phyloP scores from a whole-genome alignment of 257 asterid species.

The Nicotiana tomentosiformis region DNA sequence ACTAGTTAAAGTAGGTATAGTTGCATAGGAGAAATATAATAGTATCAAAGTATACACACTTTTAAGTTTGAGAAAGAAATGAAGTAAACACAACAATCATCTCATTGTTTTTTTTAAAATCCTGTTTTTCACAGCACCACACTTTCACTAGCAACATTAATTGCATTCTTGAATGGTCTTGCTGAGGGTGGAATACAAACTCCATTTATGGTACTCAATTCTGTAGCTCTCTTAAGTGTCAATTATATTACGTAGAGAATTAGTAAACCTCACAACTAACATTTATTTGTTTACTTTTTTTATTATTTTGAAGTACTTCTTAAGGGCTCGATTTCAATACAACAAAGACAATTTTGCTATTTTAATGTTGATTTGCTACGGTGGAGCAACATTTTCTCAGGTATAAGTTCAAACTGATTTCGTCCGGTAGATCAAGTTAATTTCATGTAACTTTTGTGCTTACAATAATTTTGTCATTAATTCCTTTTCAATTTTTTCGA shows the following conservation, averaged over 20 bases:
- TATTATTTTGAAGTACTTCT: slow-evolving; percentile 42
- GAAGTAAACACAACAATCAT: background rate
- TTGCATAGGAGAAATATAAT: background rate
- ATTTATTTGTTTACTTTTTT: background rate
- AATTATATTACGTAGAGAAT: background rate
- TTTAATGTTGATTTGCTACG: slow-evolving; percentile 45
- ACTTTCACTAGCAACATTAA: slow-evolving; percentile 40
- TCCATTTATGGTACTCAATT: background rate
- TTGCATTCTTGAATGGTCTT: slow-evolving; percentile 56
- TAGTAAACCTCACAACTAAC: background rate
- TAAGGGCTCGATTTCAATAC: slow-evolving; percentile 59
- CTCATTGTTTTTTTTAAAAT: too few species aligned
- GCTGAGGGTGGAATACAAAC: slow-evolving; percentile 27
- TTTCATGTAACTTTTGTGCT: background rate
- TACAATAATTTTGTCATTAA: background rate
- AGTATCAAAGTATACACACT: background rate
- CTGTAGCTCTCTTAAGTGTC: slow-evolving; percentile 5
- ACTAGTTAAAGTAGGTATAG: too few species aligned
- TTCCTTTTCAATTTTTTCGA: background rate
- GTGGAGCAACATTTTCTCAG: slow-evolving; percentile 48
- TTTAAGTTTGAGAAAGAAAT: background rate
- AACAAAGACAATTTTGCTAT: slow-evolving; percentile 54
- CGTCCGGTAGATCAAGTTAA: background rate
- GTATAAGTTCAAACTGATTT: slow-evolving; percentile 15
- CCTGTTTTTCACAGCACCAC: slow-evolving; percentile 33